Evolutionary conservation across 2,329 filamentous ascomycete species (phyloP).

Genomic region (Xylaria sp.): DNA sequence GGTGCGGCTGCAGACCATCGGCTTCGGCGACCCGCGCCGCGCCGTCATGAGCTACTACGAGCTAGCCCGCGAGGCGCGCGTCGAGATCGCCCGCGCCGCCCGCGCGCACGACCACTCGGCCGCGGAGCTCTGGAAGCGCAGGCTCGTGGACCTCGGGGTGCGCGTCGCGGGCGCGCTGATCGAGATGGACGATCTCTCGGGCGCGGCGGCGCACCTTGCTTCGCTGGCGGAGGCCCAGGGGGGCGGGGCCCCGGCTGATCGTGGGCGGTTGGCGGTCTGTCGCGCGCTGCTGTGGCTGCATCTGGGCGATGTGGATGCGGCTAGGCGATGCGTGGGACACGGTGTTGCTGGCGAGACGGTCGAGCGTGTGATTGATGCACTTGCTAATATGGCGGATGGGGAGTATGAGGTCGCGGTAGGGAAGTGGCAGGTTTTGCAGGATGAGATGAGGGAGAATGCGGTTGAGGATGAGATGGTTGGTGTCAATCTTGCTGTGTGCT

Average conservation of each 20-base stretch:
- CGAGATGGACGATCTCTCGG: slow-evolving; percentile 86
- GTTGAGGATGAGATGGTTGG: slow-evolving; percentile 69
- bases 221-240: slow-evolving; percentile 52
- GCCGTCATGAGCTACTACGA: slow-evolving; percentile 92
- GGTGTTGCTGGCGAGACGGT: slow-evolving; percentile 31
- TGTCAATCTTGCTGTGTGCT: slow-evolving; percentile 83
- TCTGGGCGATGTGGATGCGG: slow-evolving; percentile 75
- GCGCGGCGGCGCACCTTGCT: slow-evolving; percentile 74
- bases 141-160: slow-evolving; percentile 77
- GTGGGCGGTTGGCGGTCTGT: slow-evolving; percentile 52
- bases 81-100: slow-evolving; percentile 57
- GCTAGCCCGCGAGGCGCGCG: slow-evolving; percentile 77
- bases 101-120: slow-evolving; percentile 57
- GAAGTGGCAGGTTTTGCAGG: slow-evolving; percentile 62
- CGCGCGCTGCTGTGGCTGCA: slow-evolving; percentile 76
- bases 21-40: slow-evolving; percentile 81
- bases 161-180: slow-evolving; percentile 70
- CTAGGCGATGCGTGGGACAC: slow-evolving; percentile 57
- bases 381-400: slow-evolving; percentile 80
- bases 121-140: slow-evolving; percentile 68
- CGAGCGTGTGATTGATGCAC: slow-evolving; percentile 62
- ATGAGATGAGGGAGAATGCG: slow-evolving; percentile 48
- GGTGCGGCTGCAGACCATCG: slow-evolving; percentile 82
- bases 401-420: slow-evolving; percentile 68
- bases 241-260: slow-evolving; percentile 38